Conservation (phyloP, 177 flowering plant genomes). For the Vitis hybrid region DNA sequence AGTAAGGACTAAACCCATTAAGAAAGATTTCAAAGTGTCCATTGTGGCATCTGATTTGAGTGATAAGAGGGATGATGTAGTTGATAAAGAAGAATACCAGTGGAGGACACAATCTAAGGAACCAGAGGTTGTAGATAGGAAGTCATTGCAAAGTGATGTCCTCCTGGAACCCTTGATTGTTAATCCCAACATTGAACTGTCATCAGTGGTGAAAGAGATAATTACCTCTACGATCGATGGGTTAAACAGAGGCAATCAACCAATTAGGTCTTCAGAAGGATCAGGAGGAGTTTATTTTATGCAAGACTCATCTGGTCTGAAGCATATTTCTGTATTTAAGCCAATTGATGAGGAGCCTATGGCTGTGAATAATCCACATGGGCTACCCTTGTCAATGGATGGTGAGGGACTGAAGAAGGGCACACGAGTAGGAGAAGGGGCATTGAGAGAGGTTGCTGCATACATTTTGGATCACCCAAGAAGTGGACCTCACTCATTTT, state of each 20-base stretch:
- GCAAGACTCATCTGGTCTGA: slow-evolving; percentile 49
- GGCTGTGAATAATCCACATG: slow-evolving; percentile 62
- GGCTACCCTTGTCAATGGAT: slow-evolving; percentile 48
- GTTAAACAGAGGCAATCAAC: slow-evolving; percentile 45
- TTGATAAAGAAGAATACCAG: slow-evolving; percentile 4
- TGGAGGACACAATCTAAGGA: not conserved
- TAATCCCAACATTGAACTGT: slow-evolving; percentile 29
- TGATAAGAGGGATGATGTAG: slow-evolving; percentile 19
- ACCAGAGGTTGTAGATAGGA: slow-evolving; percentile 7
- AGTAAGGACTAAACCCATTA: slow-evolving; percentile 40
- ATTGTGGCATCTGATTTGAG: slow-evolving; percentile 34
- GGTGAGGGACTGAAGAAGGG: slow-evolving; percentile 75
- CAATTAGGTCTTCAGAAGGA: slow-evolving; percentile 58
- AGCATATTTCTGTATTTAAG: slow-evolving; percentile 56
- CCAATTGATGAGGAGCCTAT: slow-evolving; percentile 68
- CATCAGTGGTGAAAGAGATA: slow-evolving; percentile 31
- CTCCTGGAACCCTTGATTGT: slow-evolving; percentile 42
- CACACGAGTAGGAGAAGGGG: slow-evolving; percentile 67
- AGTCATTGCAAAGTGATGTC: slow-evolving; percentile 20
- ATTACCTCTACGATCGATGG: slow-evolving; percentile 41
- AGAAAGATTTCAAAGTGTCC: slow-evolving; percentile 44
- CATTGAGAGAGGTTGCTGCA: slow-evolving; percentile 69
- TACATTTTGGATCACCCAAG: slow-evolving; percentile 62
- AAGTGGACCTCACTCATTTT: slow-evolving; percentile 26
- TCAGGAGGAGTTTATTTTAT: slow-evolving; percentile 71